phyloP scores from a whole-genome alignment of 805 yeast genomes.

The Isabelozyma rhagii region DNA sequence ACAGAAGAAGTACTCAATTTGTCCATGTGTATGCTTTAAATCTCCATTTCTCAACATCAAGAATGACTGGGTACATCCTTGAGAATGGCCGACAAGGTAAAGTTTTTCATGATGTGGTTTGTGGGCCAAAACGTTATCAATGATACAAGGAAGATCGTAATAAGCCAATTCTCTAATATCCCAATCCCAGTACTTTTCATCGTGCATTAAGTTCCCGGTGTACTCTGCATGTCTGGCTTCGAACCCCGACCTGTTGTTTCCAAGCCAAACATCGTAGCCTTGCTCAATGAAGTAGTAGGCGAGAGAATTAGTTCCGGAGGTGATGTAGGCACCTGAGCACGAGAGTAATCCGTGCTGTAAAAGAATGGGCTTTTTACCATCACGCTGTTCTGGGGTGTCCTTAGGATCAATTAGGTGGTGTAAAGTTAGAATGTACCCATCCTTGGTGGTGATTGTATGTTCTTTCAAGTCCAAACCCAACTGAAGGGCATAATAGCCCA shows the following conservation, averaged over 20 bases:
- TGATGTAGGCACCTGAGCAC: constrained; percentile 79
- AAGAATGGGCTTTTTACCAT: constrained; percentile 57
- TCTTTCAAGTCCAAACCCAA: constrained; percentile 59
- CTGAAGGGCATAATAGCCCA: constrained; percentile 65
- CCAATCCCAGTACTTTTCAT: constrained; percentile 85
- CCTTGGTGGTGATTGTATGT: constrained; percentile 64
- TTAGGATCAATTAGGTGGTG: constrained; percentile 58
- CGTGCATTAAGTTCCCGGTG: constrained; percentile 35
- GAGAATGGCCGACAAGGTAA: constrained; percentile 79
- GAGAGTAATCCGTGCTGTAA: constrained; percentile 85
- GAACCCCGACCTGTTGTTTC: constrained; percentile 88
- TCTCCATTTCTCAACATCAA: constrained; percentile 53
- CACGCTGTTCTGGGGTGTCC: constrained; percentile 25
- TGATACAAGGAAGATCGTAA: constrained; percentile 71
- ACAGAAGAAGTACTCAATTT: constrained; percentile 67
- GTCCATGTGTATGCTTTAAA: constrained; percentile 38
- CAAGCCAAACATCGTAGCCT: constrained; percentile 88
- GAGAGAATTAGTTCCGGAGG: constrained; percentile 77
- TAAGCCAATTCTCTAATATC: constrained; percentile 79
- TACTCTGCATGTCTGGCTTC: constrained; percentile 54
- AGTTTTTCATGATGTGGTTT: constrained; percentile 44
- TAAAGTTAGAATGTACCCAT: constrained; percentile 71
- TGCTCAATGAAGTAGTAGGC: constrained; percentile 52
- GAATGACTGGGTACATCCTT: constrained; percentile 88
- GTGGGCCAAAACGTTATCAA: constrained; percentile 53